These are phyloP conservation scores for Nelumbo lutea DNA, from an alignment of 164 flowering plant genomes.

Conservation along the genomic window DNA sequence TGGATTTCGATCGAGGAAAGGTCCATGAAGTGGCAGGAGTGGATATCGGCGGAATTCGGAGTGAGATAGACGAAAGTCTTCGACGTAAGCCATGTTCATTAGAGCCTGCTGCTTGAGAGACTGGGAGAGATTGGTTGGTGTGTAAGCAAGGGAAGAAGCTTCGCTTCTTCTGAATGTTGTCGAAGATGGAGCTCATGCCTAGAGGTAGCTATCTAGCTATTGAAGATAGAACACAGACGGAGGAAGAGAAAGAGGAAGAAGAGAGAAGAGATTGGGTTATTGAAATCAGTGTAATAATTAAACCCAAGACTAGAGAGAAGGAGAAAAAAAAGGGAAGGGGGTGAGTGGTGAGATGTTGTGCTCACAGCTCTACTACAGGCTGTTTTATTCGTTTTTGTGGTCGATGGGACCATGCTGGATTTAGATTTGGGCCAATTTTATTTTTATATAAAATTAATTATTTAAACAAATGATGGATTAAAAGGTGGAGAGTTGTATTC, in stretches of 20 bases:
- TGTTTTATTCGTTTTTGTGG: slow-evolving; percentile 21
- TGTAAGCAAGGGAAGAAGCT: slow-evolving; percentile 17
- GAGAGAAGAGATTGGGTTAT: background rate
- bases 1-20: slow-evolving; percentile 56
- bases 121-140: slow-evolving; percentile 18
- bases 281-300: background rate
- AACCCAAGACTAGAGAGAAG: too few relatives aligned
- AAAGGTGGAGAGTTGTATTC: too few relatives aligned
- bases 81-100: slow-evolving; percentile 30
- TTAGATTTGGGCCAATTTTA: too few relatives aligned
- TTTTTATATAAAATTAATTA: background rate
- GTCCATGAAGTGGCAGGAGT: slow-evolving; percentile 43
- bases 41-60: slow-evolving; percentile 35
- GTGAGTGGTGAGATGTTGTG: slow-evolving; percentile 11
- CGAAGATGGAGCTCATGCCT: slow-evolving; percentile 20
- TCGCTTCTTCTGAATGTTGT: slow-evolving; percentile 15
- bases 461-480: too few relatives aligned
- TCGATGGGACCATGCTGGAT: slow-evolving; percentile 5
- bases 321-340: background rate
- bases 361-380: slow-evolving; percentile 28
- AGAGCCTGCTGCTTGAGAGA: slow-evolving; percentile 25
- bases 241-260: background rate
- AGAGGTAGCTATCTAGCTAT: background rate
- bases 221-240: background rate
- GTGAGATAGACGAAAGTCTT: slow-evolving; percentile 51